A percentile compares a stretch with the other conserved stretches of the same genome.
These are phyloP conservation scores for Xylaria acuta DNA, from an alignment of 495 filamentous ascomycete genomes.

Conservation along the genomic window DNA sequence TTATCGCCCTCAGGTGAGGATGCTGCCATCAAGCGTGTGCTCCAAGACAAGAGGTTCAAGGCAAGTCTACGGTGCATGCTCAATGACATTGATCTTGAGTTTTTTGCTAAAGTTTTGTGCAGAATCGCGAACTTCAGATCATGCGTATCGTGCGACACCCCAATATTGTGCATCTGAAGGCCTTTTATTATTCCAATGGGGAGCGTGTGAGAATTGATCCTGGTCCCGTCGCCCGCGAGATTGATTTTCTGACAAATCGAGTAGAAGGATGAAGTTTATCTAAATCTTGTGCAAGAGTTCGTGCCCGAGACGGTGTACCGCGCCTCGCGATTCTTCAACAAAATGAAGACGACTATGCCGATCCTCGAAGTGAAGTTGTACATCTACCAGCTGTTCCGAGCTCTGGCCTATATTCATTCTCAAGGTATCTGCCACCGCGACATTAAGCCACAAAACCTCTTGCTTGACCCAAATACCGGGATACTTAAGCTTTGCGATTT, in stretches of 20 bases:
- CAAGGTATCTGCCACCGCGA: constrained; percentile 99
- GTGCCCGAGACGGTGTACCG: constrained; percentile 98
- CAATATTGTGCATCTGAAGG: constrained; percentile 98
- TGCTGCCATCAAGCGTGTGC: constrained; percentile 96
- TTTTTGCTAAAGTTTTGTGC: constrained; percentile 42
- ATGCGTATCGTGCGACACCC: constrained; percentile 99
- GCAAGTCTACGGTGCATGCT: constrained; percentile 50
- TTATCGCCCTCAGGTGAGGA: constrained; percentile 96
- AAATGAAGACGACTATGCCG: constrained; percentile 99
- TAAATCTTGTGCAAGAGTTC: constrained; percentile 97
- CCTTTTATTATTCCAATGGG: constrained; percentile 99
- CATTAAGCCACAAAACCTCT: constrained; percentile 98
- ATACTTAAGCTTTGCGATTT: constrained; percentile 99
- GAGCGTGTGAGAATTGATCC: constrained; percentile 74
- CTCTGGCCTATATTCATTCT: constrained; percentile 97
- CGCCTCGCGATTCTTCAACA: constrained; percentile 99
- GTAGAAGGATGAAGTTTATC: constrained; percentile 98
- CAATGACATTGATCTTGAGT: not conserved
- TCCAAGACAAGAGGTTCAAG: constrained; percentile 99
- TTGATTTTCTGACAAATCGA: constrained; percentile 34
- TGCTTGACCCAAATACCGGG: constrained; percentile 88
- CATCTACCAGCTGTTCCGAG: constrained; percentile 99
- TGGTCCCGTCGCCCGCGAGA: not conserved
- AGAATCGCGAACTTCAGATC: constrained; percentile 99
- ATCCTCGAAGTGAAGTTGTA: constrained; percentile 98